Conservation (phyloP, 2,329 filamentous ascomycete species). For the Pseudopithomyces maydicus region DNA sequence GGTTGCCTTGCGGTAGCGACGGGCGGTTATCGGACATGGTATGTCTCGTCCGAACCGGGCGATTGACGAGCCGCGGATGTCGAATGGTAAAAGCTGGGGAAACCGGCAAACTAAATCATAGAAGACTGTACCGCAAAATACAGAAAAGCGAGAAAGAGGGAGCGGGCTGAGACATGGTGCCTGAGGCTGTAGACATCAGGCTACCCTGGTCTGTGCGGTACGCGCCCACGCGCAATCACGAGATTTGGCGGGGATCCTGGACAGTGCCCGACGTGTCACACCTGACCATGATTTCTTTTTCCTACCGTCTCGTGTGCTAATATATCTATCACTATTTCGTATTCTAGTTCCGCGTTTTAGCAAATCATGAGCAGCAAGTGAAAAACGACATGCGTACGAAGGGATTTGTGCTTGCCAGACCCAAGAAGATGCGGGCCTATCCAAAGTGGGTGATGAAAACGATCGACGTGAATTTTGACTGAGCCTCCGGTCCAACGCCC, state of each 20-base stretch:
- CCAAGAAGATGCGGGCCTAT: too few species aligned
- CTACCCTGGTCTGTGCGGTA: constrained; percentile 19
- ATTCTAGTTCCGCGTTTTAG: too few species aligned
- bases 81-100: not conserved
- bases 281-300: too few species aligned
- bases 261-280: too few species aligned
- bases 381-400: too few species aligned
- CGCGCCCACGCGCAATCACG: constrained; percentile 29
- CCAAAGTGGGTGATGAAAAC: not conserved
- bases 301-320: too few species aligned
- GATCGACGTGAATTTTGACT: not conserved
- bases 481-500: not conserved
- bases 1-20: constrained; percentile 12
- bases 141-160: not conserved
- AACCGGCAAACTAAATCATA: not conserved
- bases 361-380: too few species aligned
- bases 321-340: too few species aligned
- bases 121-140: not conserved
- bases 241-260: constrained; percentile 5
- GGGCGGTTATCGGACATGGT: not conserved
- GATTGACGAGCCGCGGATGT: not conserved
- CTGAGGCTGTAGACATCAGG: constrained; percentile 20
- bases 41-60: not conserved
- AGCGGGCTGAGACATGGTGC: constrained; percentile 25
- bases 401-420: too few species aligned